Evolutionary conservation across 495 filamentous ascomycete species (phyloP).

Genomic region (Rhypophila decipiens): DNA sequence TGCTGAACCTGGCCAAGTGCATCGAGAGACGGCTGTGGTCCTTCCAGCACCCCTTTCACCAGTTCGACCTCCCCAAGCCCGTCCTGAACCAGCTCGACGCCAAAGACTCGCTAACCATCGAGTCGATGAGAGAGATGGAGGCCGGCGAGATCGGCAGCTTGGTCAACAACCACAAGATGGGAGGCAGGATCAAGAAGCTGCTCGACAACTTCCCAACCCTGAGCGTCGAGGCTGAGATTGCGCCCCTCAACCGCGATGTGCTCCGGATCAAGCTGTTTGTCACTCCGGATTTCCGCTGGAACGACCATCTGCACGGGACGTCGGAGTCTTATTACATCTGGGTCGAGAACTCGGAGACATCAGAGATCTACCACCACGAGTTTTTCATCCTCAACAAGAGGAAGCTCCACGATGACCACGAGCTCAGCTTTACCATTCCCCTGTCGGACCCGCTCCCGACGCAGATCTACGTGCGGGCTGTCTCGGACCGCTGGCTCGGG

Average conservation of each 20-base stretch:
- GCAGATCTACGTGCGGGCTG: slow-evolving; percentile 90
- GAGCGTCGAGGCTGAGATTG: slow-evolving; percentile 86
- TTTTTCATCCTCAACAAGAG: slow-evolving; percentile 86
- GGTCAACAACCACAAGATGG: slow-evolving; percentile 86
- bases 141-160: slow-evolving; percentile 81
- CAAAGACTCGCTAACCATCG: slow-evolving; percentile 66
- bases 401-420: slow-evolving; percentile 89
- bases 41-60: slow-evolving; percentile 88
- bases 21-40: slow-evolving; percentile 95
- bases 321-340: slow-evolving; percentile 98
- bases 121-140: slow-evolving; percentile 86
- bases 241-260: slow-evolving; percentile 90
- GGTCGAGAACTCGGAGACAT: slow-evolving; percentile 98
- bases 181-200: slow-evolving; percentile 68
- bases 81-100: slow-evolving; percentile 78
- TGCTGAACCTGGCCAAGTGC: slow-evolving; percentile 86
- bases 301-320: slow-evolving; percentile 86
- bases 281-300: slow-evolving; percentile 90
- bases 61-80: slow-evolving; percentile 85
- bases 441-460: slow-evolving; percentile 85
- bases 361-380: slow-evolving; percentile 96
- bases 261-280: slow-evolving; percentile 78
- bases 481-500: slow-evolving; percentile 94
- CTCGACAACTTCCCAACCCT: slow-evolving; percentile 90
- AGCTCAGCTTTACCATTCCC: slow-evolving; percentile 96